Base-by-base conservation (phyloP, 1,284 basidiomycete species). In the Xanthoconium separans region DNA sequence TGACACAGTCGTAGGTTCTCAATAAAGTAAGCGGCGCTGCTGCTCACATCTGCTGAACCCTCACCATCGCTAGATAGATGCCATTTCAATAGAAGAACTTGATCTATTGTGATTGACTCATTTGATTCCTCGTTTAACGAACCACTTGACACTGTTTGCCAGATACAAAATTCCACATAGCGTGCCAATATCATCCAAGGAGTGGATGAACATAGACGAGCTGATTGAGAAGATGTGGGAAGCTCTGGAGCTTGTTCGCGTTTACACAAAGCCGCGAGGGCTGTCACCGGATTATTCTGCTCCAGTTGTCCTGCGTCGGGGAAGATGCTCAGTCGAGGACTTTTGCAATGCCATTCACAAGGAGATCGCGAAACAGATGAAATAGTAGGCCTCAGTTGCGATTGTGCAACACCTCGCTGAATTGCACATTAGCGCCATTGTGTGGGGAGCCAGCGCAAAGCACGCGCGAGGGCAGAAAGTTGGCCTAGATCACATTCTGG, bases 191-290 rank as follows among this genome's bases (percentile, higher is more conserved):
- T 95, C 92, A 16, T 95, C 93, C 10, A 84, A 84, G 58, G 86
- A 94, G 68, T 99, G 96, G 96, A 80, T 98, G 65, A 99, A 99
- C 74, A 79, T 99, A 63, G 97, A 99, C 72, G 97, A 99, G 71
- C 80, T 99, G 43, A 84, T 93, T 52, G 89, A 94, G 58, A 81
- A 82, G 62, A 95, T 95, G 93, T 97, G 94, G 95, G 76, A 86
- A 54, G 85, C 90, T 47, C 82, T 97, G 31, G 85, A 93, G 66
- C 84, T 96, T 50, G 93, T 96, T 43, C 86, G 94, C 57, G 91
- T 93, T 51, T 95, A 99, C 77, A 99, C 97, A 11, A 97, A 96
- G 71, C 97, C 97, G 9, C 86, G 93, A 48, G 95, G 95, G 15
- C 81, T 88, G 56, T 74, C 88, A 34, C 97, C 97, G 20, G 97